Conservation (phyloP, 768 basidiomycete species). For the Suillus subaureus region DNA sequence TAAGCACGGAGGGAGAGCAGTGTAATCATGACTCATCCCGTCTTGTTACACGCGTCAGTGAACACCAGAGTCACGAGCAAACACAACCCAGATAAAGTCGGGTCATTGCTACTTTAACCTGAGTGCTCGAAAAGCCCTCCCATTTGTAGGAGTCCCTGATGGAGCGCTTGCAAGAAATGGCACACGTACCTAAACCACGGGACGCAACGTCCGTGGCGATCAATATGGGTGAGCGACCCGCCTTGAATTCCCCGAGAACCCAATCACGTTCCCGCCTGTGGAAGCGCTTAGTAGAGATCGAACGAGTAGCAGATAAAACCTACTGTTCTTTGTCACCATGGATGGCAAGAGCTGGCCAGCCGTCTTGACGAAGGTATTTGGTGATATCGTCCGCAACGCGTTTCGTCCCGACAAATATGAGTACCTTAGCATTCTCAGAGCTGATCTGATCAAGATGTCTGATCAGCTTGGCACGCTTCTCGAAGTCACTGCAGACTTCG, state of each 20-base stretch:
- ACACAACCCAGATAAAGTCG: not conserved
- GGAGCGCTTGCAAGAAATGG: conserved; percentile 52
- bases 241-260: conserved; percentile 98
- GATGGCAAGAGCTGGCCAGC: conserved; percentile 99
- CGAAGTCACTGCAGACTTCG: conserved; percentile 96
- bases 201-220: conserved; percentile 99
- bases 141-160: conserved; percentile 24
- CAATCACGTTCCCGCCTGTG: conserved; percentile 95
- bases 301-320: conserved; percentile 32
- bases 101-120: conserved; percentile 9
- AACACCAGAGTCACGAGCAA: conserved; percentile 8
- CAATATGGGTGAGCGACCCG: conserved; percentile 94
- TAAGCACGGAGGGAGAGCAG: conserved; percentile 7
- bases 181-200: conserved; percentile 96
- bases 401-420: conserved; percentile 98
- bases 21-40: conserved; percentile 6
- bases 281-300: not conserved
- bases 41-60: conserved; percentile 10
- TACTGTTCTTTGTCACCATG: conserved; percentile 99
- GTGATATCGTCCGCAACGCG: conserved; percentile 98
- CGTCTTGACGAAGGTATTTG: conserved; percentile 95
- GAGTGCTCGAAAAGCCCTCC: conserved; percentile 9
- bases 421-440: conserved; percentile 94
- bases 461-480: conserved; percentile 94
- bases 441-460: conserved; percentile 98